A percentile compares a stretch with the other conserved stretches of the same genome.
phyloP scores from a whole-genome alignment of 371 early-diverging fungal genomes.

The Globomyces sp. region DNA sequence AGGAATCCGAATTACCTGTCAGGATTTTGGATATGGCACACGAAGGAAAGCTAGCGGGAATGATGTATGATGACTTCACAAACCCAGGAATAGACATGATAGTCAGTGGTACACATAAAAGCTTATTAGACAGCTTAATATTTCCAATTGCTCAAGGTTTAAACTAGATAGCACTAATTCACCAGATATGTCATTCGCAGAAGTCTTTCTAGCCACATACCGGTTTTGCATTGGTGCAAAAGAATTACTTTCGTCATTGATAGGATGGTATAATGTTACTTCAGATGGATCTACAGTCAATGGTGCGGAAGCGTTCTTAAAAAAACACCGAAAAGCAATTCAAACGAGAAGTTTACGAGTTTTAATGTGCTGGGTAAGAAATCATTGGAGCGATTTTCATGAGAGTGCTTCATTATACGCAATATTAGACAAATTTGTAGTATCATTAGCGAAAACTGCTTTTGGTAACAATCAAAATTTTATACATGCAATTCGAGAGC shows the following conservation, averaged over 20 bases:
- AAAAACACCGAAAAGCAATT: slow-evolving; percentile 36
- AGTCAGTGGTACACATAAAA: slow-evolving; percentile 28
- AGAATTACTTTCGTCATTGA: slow-evolving; percentile 35
- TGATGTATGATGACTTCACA: slow-evolving; percentile 27
- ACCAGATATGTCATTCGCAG: slow-evolving; percentile 45
- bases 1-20: neutral
- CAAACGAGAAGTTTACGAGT: slow-evolving; percentile 39
- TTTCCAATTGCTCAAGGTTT: slow-evolving; percentile 48
- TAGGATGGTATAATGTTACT: slow-evolving; percentile 54
- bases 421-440: slow-evolving; percentile 41
- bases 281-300: slow-evolving; percentile 28
- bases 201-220: slow-evolving; percentile 49
- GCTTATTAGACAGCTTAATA: slow-evolving; percentile 47
- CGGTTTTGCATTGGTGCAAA: slow-evolving; percentile 43
- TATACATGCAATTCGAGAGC: slow-evolving; percentile 51
- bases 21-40: slow-evolving; percentile 26
- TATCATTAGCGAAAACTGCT: slow-evolving; percentile 31
- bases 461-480: slow-evolving; percentile 53
- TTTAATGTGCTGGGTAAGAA: slow-evolving; percentile 48
- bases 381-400: slow-evolving; percentile 56
- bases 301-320: slow-evolving; percentile 34
- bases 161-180: neutral
- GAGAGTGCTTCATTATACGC: slow-evolving; percentile 25
- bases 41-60: slow-evolving; percentile 32
- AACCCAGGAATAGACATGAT: slow-evolving; percentile 31